Evolutionary conservation across 2,329 filamentous ascomycete species (phyloP).

Genomic region (Pseudogymnoascus sp.): DNA sequence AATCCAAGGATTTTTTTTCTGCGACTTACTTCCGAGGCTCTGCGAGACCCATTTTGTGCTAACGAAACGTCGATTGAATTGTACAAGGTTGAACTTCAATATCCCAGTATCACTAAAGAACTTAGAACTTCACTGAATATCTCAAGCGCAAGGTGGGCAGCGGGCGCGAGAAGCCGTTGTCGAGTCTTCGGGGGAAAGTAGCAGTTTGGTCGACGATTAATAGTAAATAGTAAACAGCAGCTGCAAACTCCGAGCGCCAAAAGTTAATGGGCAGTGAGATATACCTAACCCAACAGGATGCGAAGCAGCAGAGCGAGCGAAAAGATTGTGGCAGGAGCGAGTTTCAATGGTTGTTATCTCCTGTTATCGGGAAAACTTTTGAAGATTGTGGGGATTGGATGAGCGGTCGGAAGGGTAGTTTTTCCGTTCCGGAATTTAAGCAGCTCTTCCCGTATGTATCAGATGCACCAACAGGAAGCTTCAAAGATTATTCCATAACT

Average conservation of each 20-base stretch:
- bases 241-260: conserved; percentile 3
- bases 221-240: not conserved
- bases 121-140: conserved; percentile 10
- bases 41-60: conserved; percentile 55
- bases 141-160: conserved; percentile 13
- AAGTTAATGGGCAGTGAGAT: not conserved
- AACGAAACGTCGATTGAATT: not conserved
- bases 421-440: not conserved
- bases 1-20: conserved; percentile 22
- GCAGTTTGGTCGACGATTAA: not conserved
- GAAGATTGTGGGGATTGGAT: conserved; percentile 1
- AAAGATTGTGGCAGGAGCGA: not conserved
- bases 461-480: not conserved
- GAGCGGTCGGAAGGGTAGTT: not conserved
- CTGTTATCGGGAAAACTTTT: conserved; percentile 8
- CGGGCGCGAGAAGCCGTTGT: not conserved
- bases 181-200: not conserved
- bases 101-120: conserved; percentile 18
- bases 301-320: not conserved
- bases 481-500: not conserved
- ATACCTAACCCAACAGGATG: not conserved
- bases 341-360: conserved; percentile 2
- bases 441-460: not conserved
- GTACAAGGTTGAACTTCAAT: conserved; percentile 16
- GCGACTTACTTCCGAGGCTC: conserved; percentile 54